Percentiles rank a stretch among this genome's conserved stretches.
Conservation (phyloP, 495 filamentous ascomycete species). For the Tuber magnatum region DNA sequence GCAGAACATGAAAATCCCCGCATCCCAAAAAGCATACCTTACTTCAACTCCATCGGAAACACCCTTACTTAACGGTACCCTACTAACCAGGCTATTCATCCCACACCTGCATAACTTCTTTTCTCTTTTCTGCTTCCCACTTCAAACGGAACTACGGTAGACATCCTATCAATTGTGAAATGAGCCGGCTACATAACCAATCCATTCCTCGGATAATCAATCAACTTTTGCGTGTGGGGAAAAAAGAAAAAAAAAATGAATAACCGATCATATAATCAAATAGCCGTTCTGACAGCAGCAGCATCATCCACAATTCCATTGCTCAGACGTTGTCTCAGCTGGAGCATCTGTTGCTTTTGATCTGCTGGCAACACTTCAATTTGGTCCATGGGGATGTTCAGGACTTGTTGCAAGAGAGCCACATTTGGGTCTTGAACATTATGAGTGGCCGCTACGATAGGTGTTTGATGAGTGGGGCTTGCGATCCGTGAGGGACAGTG, state of each 20-base stretch:
- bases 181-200: not conserved
- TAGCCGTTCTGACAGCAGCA: not conserved
- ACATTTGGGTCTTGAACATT: constrained; percentile 15
- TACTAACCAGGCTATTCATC: not conserved
- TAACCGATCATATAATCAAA: not conserved
- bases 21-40: not conserved
- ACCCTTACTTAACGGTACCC: not conserved
- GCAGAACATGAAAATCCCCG: not conserved
- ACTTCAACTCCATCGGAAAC: not conserved
- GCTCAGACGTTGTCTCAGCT: constrained; percentile 31
- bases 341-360: constrained; percentile 35
- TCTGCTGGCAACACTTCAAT: constrained; percentile 34
- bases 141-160: not conserved
- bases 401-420: constrained; percentile 34
- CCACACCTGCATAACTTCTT: not conserved
- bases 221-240: not conserved
- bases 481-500: not conserved
- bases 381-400: constrained; percentile 37
- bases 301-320: not conserved
- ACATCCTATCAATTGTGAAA: not conserved
- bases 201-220: not conserved
- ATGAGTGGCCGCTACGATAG: not conserved
- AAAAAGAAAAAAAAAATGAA: not conserved
- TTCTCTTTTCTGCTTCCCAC: not conserved
- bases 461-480: not conserved